Evolutionary conservation across 805 yeast species (phyloP), one percentile per base, ranked within the genome.

Genomic region (Crinitomyces ghanaensis): DNA sequence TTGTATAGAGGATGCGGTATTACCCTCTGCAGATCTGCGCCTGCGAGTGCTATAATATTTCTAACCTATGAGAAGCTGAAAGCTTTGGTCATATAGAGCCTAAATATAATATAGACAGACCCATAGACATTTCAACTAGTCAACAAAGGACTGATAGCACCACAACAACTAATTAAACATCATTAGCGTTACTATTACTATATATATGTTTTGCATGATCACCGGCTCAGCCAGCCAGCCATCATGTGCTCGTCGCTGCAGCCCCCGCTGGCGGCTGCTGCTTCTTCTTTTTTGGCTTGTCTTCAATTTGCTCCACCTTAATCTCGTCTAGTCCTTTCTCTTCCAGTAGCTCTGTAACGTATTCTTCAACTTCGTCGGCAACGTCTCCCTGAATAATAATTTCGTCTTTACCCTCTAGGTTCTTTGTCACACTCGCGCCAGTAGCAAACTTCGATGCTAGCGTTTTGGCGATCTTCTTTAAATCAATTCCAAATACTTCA

Each of bases 401-500:
- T 52, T 86, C 97, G 41, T 88, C 95, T 54, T 80, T 82, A 60
- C 86, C 86, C 44, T 86, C 97, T 3, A 75, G 85, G 43, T 74
- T 81, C 59, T 86, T 86, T 3, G 85, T 76, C 9, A 86, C 94
- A 15, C 91, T 75, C 19, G 95, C 88, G 33, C 97, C 97, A 6
- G 96, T 86, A 9, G 97, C 97, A 53, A 88, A 86, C 56, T 81
- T 84, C 22, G 91, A 77, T 0, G 96, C 91, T 58, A 88, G 86
- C 1, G 85, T 76, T 66, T 88, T 88, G 28, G 95, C 81, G 44
- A 84, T 65, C 53, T 85, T 86, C 63, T 86, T 86, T 72, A 82
- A 70, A 53, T 86, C 95, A 30, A 84, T 70, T 40, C 77, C 88
- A 53, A 84, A 78, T 24, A 85, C 82, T 53, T 88, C 96, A 42